Evolutionary conservation across 2,329 filamentous ascomycete species (phyloP), one percentile per base, ranked within the genome.

Genomic region (Alternaria sp.): DNA sequence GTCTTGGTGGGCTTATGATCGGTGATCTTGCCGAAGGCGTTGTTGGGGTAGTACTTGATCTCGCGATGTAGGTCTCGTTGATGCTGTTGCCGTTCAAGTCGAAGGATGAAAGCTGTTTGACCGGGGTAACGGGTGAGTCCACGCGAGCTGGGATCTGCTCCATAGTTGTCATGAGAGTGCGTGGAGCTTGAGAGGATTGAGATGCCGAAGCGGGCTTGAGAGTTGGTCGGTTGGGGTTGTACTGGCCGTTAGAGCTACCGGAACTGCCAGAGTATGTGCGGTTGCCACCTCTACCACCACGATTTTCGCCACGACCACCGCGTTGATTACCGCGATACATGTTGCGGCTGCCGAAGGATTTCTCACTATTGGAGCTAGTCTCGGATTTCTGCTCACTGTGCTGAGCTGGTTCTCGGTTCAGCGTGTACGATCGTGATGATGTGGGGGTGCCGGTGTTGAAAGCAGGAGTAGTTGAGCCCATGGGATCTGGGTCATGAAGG

Each of bases 261-360:
- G 71, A 70, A 59, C 67, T 72, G 50, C 60, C 58, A 8, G 67
- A 71, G 54, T 65, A 53, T 21, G 59, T 63, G 17, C 45, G 59
- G 28, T 47, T 19, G 10, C 52, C 59, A 23, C 60, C 62, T 60
- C 64, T 49, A 43, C 61, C 64, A 21, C 61, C 66, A 52, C 57
- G 46, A 23, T 17, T 21, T 43, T 53, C 59, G 26, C 54, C 59
- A 23, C 63, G 50, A 36, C 59, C 65, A 44, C 58, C 57, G 51
- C 60, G 59, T 8, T 53, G 56, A 28, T 57, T 58, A 50, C 54
- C 28, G 5, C 44, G 54, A 25, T 62, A 30, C 71, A 73, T 73
- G 21, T 19, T 63, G n/a, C 10, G 50, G 49, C 19, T 30, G 15
- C 26, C 43, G 17, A 54, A 46, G 6, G 28, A 54, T n/a, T 17